Evolutionary conservation across 2,329 filamentous ascomycete genomes (phyloP), one percentile per base, ranked within the genome.

Genomic region (Lasiodiplodia sp.): DNA sequence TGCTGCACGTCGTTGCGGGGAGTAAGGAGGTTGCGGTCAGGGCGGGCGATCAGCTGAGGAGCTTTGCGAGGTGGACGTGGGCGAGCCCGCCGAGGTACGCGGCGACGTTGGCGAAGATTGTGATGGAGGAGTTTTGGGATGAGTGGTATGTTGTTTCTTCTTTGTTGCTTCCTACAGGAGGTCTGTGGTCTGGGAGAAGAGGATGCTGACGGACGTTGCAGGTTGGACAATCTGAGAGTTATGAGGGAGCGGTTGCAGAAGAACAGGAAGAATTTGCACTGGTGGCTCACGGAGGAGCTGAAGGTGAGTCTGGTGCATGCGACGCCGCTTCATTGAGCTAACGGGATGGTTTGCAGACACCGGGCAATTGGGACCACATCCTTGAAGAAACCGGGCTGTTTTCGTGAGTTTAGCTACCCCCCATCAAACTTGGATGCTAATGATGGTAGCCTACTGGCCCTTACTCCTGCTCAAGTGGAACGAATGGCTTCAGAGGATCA

Each of bases 51-150:
- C 72, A 76, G 52, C 60, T 78, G 49, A 67, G 76, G 3, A 73
- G 71, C 47, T 69, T 78, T 21, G 73, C 77, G 40, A 70, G 76
- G 10, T 73, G 71, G 68, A 75, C 77, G 67, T 77, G 73, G 23
- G 77, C 75, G 2, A 75, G 74, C 1, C 73, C 74, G 25, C 76
- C 75, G 47, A 74, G 73, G 10, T 77, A 74, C 64, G 75, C 75
- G 1, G 66, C 75, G 25, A 69, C 73, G 23, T 47, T 77, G 37
- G 75, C 74, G 37, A 72, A 69, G n/a, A 73, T 70, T 11, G 70
- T 76, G 23, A 66, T 76, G 11, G 60, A 62, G 23, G 28, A 67
- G 47, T 66, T 72, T 49, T 68, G 57, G 34, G 60, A 66, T 7
- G 64, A 70, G 51, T 74, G 71, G 71, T 68, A 71, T 5, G 51